phyloP scores from a whole-genome alignment of 306 rosid species.

The Chamaecrista fasciculata region DNA sequence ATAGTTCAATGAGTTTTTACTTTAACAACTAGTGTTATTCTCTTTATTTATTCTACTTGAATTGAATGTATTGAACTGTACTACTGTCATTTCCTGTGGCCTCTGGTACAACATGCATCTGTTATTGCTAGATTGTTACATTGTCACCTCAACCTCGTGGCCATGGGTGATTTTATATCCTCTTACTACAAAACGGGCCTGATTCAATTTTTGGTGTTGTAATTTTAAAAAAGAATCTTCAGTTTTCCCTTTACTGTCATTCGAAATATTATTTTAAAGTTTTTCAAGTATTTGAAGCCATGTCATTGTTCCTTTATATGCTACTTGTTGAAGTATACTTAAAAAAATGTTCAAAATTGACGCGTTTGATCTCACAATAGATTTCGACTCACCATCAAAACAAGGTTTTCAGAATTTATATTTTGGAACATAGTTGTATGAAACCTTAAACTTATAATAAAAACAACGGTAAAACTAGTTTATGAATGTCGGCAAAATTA shows the following conservation, averaged over 20 bases:
- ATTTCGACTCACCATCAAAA: not conserved
- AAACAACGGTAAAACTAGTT: too few species aligned
- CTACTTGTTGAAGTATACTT: not conserved
- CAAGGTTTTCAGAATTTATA: not conserved
- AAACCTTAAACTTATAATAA: not conserved
- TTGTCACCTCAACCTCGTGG: not conserved
- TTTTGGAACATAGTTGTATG: not conserved
- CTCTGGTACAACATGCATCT: not conserved
- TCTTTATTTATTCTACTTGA: not conserved
- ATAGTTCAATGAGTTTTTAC: constrained; percentile 19
- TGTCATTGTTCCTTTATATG: not conserved
- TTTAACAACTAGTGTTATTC: not conserved
- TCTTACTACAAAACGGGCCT: not conserved
- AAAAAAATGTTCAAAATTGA: not conserved
- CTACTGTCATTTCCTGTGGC: not conserved
- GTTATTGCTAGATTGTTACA: not conserved
- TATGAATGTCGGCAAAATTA: too few species aligned
- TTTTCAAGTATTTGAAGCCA: not conserved
- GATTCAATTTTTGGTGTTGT: not conserved
- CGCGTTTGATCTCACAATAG: not conserved
- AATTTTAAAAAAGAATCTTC: not conserved
- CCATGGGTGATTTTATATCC: not conserved
- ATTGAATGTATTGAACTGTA: too few species aligned
- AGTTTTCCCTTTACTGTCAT: not conserved
- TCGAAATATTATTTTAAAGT: not conserved